Base-by-base conservation (phyloP, 345 rosid species). In the Arabidopsis thaliana region DNA sequence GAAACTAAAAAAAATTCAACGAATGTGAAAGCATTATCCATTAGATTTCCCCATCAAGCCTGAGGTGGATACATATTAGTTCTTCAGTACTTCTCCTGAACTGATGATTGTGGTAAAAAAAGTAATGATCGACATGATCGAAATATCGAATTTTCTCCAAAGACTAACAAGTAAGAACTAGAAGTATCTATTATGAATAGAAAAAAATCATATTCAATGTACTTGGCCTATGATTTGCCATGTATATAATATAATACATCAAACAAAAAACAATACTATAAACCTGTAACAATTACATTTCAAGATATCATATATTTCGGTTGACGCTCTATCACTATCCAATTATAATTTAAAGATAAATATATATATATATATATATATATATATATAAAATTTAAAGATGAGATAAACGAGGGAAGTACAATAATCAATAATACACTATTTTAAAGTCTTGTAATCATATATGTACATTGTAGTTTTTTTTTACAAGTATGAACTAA, bases 281-380 rank as follows among this genome's bases (percentile, higher is more conserved):
- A 22, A 12, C 23, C 6, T 61, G 36, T 61, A 13, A 62, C 25
- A 62, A 62, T 61, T 25, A 4, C 2, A 13, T 25, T 42, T 25
- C 28, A 58, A 45, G 66, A 45, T 70, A 45, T 8, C 74, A 58
- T 45, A 22, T 34, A 44, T 46, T 45, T 70, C 24, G 67, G 75
- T 71, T 60, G 75, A 50, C 52, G 61, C 36, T 49, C 25, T 36
- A 72, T 72, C 75, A 60, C 76, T 50, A 11, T 71, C 67, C 12
- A 71, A 38, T 16, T 44, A n/a, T 48, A 20, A 25, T 16, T 16
- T 16, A 16, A 16, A 16, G 20, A 16, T 16, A 16, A 16, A 16
- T 16, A 16, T 16, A 16, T 16, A 16, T 16, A 16, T 16, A 16
- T 16, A 16, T 16, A 16, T 16, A 16, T 16, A 16, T 16, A 16